Conservation (phyloP, 345 rosid species). For the Hibiscus mutabilis region DNA sequence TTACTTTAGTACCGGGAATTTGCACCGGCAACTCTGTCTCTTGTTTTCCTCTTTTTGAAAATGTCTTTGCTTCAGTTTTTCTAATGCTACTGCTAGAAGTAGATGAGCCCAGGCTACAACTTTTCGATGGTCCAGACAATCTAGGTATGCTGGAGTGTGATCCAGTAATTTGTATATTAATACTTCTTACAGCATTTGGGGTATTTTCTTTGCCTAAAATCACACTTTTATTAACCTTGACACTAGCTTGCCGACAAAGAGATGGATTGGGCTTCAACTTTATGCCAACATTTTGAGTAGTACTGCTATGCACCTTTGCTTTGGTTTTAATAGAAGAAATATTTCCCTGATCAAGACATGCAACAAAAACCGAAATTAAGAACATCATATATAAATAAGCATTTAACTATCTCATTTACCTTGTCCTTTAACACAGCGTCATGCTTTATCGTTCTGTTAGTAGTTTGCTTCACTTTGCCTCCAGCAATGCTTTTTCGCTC, state of each 20-base stretch:
- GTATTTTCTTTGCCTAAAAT: neutral
- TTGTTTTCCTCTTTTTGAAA: no score
- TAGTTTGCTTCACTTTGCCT: neutral
- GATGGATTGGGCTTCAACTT: neutral
- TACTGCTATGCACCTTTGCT: neutral
- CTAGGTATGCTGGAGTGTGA: conserved; percentile 2
- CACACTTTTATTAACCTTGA: neutral
- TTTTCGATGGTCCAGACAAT: neutral
- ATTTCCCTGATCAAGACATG: neutral
- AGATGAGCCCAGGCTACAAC: neutral
- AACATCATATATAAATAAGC: neutral
- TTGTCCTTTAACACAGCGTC: neutral
- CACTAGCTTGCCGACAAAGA: neutral
- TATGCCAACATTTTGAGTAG: neutral
- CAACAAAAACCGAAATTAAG: neutral
- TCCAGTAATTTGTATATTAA: neutral
- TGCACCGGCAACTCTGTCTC: no score
- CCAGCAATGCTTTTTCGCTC: neutral
- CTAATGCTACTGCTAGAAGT: neutral
- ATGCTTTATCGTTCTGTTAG: neutral
- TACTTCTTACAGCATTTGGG: neutral
- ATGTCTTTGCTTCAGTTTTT: no score
- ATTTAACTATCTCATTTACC: neutral
- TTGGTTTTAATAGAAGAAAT: neutral
- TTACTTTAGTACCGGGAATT: no score